Conservation (phyloP, 495 filamentous ascomycete species). For the Aspergillus carlsbadensis region DNA sequence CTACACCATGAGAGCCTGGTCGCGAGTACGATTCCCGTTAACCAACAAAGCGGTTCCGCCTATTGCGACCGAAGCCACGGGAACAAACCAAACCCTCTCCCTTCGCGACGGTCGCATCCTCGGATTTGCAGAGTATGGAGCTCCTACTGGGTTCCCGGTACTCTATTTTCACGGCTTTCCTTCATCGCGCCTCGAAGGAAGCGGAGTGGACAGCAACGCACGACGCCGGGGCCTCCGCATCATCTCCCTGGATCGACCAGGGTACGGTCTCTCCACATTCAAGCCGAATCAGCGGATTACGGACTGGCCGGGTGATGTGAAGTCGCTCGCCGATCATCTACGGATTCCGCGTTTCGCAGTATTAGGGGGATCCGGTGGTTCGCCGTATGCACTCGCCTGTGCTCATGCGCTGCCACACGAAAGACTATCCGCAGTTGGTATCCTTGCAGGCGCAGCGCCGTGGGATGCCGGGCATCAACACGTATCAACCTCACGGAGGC, state of each 20-base stretch:
- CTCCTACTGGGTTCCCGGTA: conserved; percentile 24
- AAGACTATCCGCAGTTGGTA: conserved; percentile 31
- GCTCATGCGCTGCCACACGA: conserved; percentile 31
- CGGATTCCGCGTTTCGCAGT: conserved; percentile 35
- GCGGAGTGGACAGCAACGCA: conserved; percentile 23
- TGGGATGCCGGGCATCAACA: conserved; percentile 27
- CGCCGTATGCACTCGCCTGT: conserved; percentile 48
- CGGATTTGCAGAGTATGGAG: conserved; percentile 43
- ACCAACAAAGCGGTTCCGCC: not conserved
- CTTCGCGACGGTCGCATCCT: conserved; percentile 40
- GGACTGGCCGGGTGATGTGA: conserved; percentile 43
- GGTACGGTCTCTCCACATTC: conserved; percentile 41
- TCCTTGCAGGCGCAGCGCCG: conserved; percentile 34
- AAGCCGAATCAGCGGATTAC: conserved; percentile 34
- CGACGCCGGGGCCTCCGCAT: conserved; percentile 31
- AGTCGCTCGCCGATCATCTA: conserved; percentile 34
- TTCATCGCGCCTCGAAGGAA: conserved; percentile 41
- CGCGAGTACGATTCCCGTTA: not conserved
- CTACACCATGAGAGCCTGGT: no score
- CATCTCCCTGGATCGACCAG: conserved; percentile 43
- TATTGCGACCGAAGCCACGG: not conserved
- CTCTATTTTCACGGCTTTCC: conserved; percentile 49
- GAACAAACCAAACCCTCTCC: conserved; percentile 26
- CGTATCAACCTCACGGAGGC: not conserved
- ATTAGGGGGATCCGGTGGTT: conserved; percentile 46